Conservation (phyloP, 257 asterid genomes). For the Petrea volubilis region DNA sequence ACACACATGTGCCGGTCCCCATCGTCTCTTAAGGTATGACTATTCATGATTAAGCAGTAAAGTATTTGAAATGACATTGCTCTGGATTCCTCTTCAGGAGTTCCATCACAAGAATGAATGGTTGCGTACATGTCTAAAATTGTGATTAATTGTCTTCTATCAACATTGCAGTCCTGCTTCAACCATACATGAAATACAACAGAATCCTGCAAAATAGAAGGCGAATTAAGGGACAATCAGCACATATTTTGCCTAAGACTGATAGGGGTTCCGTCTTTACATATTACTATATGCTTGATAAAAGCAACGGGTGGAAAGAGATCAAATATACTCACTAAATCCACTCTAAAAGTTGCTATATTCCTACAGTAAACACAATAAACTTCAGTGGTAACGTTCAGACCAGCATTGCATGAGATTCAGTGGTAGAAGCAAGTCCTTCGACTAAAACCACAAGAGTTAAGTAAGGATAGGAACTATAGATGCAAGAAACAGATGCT, state of each 20-base stretch:
- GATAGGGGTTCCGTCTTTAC: background rate
- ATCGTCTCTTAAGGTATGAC: constrained; percentile 6
- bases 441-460: background rate
- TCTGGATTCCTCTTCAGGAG: constrained; percentile 14
- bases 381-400: background rate
- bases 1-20: constrained; percentile 8
- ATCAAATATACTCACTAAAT: background rate
- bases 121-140: background rate
- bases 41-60: background rate
- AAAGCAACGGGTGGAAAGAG: background rate
- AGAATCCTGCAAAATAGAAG: constrained; percentile 61
- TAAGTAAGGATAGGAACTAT: background rate
- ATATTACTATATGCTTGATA: background rate
- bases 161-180: constrained; percentile 15
- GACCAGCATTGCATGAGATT: background rate
- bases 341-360: background rate
- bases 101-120: constrained; percentile 15
- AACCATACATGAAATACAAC: constrained; percentile 61
- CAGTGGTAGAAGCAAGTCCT: background rate
- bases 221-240: constrained; percentile 5
- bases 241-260: background rate
- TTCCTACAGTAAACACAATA: background rate
- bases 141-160: background rate
- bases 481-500: constrained; percentile 27
- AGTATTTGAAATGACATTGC: background rate